Evolutionary conservation across 805 yeast species (phyloP).

Genomic region (Yamadazyma laniorum): DNA sequence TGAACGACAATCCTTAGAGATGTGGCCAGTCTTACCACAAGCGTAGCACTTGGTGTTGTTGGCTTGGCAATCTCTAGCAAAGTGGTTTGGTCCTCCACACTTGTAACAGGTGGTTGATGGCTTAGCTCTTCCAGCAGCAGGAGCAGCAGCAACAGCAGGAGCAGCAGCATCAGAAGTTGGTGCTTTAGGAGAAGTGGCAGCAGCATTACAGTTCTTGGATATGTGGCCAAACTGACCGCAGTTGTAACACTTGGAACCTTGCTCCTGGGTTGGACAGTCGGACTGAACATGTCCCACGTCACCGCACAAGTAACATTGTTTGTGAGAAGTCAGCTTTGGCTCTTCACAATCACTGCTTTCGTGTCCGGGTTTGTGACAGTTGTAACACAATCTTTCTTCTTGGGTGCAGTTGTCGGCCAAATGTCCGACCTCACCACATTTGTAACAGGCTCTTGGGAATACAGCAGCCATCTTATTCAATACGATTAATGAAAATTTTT

Average conservation of each 20-base stretch:
- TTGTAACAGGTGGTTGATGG: constrained; percentile 66
- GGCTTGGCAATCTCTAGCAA: constrained; percentile 86
- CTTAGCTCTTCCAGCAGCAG: constrained; percentile 22
- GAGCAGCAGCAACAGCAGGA: constrained; percentile 18
- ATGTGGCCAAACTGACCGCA: constrained; percentile 67
- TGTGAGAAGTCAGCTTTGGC: constrained; percentile 80
- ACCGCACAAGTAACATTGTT: constrained; percentile 93
- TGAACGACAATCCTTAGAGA: constrained; percentile 72
- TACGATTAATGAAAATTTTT: constrained; percentile 1
- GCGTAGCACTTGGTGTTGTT: constrained; percentile 79
- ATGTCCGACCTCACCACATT: constrained; percentile 91
- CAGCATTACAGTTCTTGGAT: constrained; percentile 67
- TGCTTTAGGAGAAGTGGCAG: constrained; percentile 3
- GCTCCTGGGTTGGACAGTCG: constrained; percentile 71
- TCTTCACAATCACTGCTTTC: constrained; percentile 85
- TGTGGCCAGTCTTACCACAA: constrained; percentile 89
- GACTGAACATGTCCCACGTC: constrained; percentile 85
- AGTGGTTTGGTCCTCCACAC: constrained; percentile 92
- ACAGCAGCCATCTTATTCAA: constrained; percentile 35
- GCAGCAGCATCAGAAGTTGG: no score
- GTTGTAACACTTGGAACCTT: constrained; percentile 71
- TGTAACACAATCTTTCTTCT: constrained; percentile 84
- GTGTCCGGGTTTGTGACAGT: constrained; percentile 88
- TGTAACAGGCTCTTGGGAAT: constrained; percentile 78
- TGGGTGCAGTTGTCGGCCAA: constrained; percentile 85